A percentile compares a stretch with the other conserved stretches of the same genome.
These are phyloP conservation scores for Priceomyces fermenticarens DNA, from an alignment of 805 yeast genomes.

Conservation along the genomic window DNA sequence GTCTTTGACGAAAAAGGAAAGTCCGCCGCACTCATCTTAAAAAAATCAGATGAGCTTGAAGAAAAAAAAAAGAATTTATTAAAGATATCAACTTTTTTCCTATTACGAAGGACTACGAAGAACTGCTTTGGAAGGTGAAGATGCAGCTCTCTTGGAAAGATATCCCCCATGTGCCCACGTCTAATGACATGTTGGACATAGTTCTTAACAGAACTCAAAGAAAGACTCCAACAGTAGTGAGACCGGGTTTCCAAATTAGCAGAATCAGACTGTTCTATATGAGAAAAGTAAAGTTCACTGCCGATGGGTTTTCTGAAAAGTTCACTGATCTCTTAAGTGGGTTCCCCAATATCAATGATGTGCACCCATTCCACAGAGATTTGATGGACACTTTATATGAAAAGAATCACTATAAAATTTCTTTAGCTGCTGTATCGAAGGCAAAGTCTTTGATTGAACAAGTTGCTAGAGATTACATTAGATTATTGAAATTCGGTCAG, in stretches of 20 bases:
- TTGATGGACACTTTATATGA: conserved; percentile 97
- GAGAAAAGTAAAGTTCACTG: conserved; percentile 96
- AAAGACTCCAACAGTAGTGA: conserved; percentile 97
- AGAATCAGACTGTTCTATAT: conserved; percentile 96
- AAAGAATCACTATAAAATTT: conserved; percentile 96
- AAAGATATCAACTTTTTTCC: too few species aligned
- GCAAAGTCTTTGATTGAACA: conserved; percentile 94
- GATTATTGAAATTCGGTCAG: conserved; percentile 95
- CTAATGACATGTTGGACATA: conserved; percentile 92
- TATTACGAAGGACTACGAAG: conserved; percentile 1
- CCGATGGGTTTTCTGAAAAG: conserved; percentile 94
- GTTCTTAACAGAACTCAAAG: conserved; percentile 97
- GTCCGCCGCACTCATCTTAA: conserved; percentile 6
- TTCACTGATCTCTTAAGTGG: conserved; percentile 80
- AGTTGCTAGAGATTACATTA: conserved; percentile 91
- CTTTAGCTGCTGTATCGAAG: conserved; percentile 89
- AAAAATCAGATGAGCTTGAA: conserved; percentile 6
- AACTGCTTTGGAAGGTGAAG: conserved; percentile 7
- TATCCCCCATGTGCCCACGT: conserved; percentile 89
- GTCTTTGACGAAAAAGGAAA: too few species aligned
- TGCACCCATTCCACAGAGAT: conserved; percentile 98
- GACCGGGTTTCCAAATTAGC: conserved; percentile 93
- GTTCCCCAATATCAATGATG: conserved; percentile 95
- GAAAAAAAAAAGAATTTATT: neutral
- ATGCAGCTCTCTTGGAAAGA: conserved; percentile 99